Conservation (phyloP, 2,329 filamentous ascomycete species). For the Sclerotinia nivalis region DNA sequence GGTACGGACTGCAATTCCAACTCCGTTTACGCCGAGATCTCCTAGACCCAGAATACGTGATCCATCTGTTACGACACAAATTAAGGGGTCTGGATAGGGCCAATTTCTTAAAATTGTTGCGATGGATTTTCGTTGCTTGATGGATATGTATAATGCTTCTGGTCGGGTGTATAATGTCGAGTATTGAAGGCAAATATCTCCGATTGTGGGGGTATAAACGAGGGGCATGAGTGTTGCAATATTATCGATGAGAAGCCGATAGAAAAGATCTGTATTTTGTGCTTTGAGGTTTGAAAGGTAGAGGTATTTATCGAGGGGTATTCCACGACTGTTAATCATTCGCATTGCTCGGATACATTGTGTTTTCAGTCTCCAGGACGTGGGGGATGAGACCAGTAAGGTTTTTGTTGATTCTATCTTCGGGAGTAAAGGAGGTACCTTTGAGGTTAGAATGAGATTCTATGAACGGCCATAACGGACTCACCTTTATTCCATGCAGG, state of each 20-base stretch:
- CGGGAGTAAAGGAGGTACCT: slow-evolving; percentile 66
- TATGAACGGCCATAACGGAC: background rate
- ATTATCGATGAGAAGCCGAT: slow-evolving; percentile 77
- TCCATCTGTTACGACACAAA: slow-evolving; percentile 95
- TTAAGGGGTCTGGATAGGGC: slow-evolving; percentile 86
- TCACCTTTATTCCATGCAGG: slow-evolving; percentile 65
- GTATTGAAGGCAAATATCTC: slow-evolving; percentile 95
- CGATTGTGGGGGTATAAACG: slow-evolving; percentile 88
- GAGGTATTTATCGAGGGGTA: slow-evolving; percentile 77
- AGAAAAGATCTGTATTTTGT: slow-evolving; percentile 79
- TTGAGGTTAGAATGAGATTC: slow-evolving; percentile 24
- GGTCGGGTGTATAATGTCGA: slow-evolving; percentile 93
- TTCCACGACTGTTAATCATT: slow-evolving; percentile 69
- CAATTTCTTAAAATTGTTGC: slow-evolving; percentile 88
- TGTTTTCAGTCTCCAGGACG: slow-evolving; percentile 61
- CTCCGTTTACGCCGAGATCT: slow-evolving; percentile 94
- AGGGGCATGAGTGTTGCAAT: slow-evolving; percentile 76
- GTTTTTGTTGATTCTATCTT: slow-evolving; percentile 64
- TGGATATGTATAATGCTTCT: slow-evolving; percentile 94
- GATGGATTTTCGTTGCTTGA: slow-evolving; percentile 88
- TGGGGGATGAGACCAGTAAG: slow-evolving; percentile 66
- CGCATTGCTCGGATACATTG: slow-evolving; percentile 68
- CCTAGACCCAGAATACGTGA: slow-evolving; percentile 90
- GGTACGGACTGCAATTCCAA: slow-evolving; percentile 82
- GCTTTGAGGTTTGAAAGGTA: slow-evolving; percentile 76